Evolutionary conservation across 2,329 filamentous ascomycete genomes (phyloP), one percentile per base, ranked within the genome.

Genomic region (Lecanosticta acicola): DNA sequence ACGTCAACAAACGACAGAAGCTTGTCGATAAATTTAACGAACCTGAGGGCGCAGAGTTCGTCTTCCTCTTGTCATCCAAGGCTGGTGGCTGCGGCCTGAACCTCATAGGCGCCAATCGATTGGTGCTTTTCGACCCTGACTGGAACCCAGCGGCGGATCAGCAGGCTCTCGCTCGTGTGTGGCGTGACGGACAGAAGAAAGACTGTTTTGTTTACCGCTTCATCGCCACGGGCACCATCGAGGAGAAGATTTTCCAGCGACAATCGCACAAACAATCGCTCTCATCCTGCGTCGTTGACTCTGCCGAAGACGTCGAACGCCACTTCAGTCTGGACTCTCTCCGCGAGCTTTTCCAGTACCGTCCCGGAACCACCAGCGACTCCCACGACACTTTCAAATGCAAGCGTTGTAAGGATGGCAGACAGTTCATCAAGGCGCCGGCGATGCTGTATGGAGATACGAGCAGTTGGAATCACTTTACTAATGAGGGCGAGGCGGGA

Each of bases 161-260:
- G 67, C 93, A 98, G 70, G 93, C 93, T 3, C 78, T 98, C 21
- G 93, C 93, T 29, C 86, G 93, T 73, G 93, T 98, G 16, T 98
- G 93, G 93, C 87, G 93, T 75, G 93, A 98, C 60, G 93, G 93
- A 0, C 93, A 98, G 68, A 97, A 94, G 76, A 98, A 98, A 65
- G 93, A 98, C 62, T 98, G 93, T 63, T 98, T 98, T 60, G 93
- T 98, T 13, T 98, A 98, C 67, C 86, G 93, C n/a, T 98, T 98
- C 71, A 98, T 98, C 59, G 87, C 90, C 0, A 97, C 94, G 0
- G 93, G 93, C 3, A 96, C 90, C 0, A 98, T 98, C 51, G 93
- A 98, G 64, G 93, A 98, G 68, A 98, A 98, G 71, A 96, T 98
- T 57, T 98, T 98, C 71, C 93, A 98, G 68, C 84, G 94, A 8